Conservation (phyloP, 169 alveolate genomes). For the Plasmodium billcollinsi region DNA sequence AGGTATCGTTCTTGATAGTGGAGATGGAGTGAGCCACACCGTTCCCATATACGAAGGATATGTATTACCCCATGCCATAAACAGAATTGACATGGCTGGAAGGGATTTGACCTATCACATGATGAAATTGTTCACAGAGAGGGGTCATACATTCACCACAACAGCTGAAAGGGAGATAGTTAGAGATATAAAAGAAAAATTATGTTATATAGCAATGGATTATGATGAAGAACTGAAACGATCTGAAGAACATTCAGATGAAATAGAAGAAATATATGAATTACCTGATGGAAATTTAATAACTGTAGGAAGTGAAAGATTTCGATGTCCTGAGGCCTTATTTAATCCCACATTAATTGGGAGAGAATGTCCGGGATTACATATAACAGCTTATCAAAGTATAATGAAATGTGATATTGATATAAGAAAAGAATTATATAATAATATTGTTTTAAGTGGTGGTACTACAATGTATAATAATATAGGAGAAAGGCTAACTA, state of each 20-base stretch:
- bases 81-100: slow-evolving; percentile 98
- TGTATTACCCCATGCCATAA: slow-evolving; percentile 98
- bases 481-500: slow-evolving; percentile 97
- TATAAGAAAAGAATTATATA: slow-evolving; percentile 96
- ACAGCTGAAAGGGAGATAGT: slow-evolving; percentile 98
- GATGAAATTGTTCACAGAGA: slow-evolving; percentile 95
- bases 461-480: slow-evolving; percentile 98
- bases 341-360: slow-evolving; percentile 97
- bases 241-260: slow-evolving; percentile 91
- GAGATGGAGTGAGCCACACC: slow-evolving; percentile 99
- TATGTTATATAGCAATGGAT: slow-evolving; percentile 97
- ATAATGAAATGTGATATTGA: slow-evolving; percentile 97
- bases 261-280: slow-evolving; percentile 96
- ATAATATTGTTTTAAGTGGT: slow-evolving; percentile 97
- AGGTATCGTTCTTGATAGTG: slow-evolving; percentile 97
- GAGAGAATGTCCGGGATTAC: slow-evolving; percentile 96
- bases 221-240: slow-evolving; percentile 95
- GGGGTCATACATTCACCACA: slow-evolving; percentile 97
- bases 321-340: slow-evolving; percentile 98
- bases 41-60: slow-evolving; percentile 99
- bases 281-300: slow-evolving; percentile 98
- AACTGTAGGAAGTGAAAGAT: slow-evolving; percentile 96
- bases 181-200: slow-evolving; percentile 98
- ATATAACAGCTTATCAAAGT: slow-evolving; percentile 95
- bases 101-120: slow-evolving; percentile 96